Conservation (phyloP, 2,329 filamentous ascomycete genomes). For the Penicillium sp. region DNA sequence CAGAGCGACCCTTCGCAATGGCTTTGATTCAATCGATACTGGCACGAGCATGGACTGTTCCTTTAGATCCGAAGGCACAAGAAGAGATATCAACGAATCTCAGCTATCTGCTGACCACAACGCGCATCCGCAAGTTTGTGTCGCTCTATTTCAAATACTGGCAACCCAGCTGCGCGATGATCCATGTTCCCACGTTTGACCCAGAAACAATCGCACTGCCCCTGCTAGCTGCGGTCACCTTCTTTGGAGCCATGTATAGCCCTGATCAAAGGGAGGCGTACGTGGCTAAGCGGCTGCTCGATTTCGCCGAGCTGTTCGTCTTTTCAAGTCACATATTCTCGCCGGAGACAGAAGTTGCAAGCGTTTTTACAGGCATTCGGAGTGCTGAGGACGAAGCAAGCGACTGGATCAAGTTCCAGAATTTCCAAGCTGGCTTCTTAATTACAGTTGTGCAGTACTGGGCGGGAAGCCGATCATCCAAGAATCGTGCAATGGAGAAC, state of each 20-base stretch:
- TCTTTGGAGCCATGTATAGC: slow-evolving; percentile 53
- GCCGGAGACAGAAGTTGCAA: slow-evolving; percentile 45
- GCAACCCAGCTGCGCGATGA: slow-evolving; percentile 50
- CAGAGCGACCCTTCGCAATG: slow-evolving; percentile 44
- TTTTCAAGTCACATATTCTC: slow-evolving; percentile 50
- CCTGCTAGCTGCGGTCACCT: slow-evolving; percentile 46
- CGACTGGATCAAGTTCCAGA: slow-evolving; percentile 45
- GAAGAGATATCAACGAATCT: slow-evolving; percentile 46
- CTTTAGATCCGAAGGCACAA: slow-evolving; percentile 43
- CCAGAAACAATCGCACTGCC: slow-evolving; percentile 41
- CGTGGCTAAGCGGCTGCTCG: slow-evolving; percentile 46
- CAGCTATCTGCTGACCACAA: slow-evolving; percentile 46
- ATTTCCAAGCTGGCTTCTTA: slow-evolving; percentile 49
- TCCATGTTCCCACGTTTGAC: slow-evolving; percentile 50
- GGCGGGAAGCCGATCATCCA: slow-evolving; percentile 44
- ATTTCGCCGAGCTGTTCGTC: slow-evolving; percentile 50
- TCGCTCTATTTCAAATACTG: slow-evolving; percentile 51
- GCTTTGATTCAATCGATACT: slow-evolving; percentile 47
- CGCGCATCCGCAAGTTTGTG: slow-evolving; percentile 47
- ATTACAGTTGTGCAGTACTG: slow-evolving; percentile 51
- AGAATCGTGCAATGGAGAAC: slow-evolving; percentile 48
- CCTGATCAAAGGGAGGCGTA: slow-evolving; percentile 43
- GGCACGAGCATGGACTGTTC: slow-evolving; percentile 44
- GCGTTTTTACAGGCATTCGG: slow-evolving; percentile 34
- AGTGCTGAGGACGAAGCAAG: slow-evolving; percentile 28